Evolutionary conservation across 148 eudicot species (phyloP).

Genomic region (Bassia scoparia): DNA sequence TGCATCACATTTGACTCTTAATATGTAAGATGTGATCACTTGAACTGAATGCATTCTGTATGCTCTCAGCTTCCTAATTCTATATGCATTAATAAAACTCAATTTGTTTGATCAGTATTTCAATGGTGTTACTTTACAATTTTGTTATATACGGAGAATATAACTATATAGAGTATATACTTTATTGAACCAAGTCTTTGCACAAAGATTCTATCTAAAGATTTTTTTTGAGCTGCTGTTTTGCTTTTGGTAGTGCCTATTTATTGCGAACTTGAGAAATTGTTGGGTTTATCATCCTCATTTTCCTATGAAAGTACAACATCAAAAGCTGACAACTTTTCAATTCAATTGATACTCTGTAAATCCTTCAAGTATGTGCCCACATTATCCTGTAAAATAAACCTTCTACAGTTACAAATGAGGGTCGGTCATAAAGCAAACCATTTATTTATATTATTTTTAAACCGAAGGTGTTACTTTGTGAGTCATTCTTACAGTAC

Average conservation of each 20-base stretch:
- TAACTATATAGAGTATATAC: too few relatives aligned
- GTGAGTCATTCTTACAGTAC: background rate
- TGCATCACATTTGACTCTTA: too few relatives aligned
- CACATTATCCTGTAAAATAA: background rate
- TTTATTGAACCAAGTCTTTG: background rate
- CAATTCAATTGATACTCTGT: too few relatives aligned
- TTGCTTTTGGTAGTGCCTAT: background rate
- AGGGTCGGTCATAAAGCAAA: too few relatives aligned
- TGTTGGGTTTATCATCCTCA: background rate
- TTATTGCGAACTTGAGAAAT: background rate
- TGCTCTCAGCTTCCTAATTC: too few relatives aligned
- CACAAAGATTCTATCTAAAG: background rate
- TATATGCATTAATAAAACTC: too few relatives aligned
- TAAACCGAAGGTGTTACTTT: background rate
- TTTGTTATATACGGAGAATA: too few relatives aligned
- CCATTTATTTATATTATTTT: background rate
- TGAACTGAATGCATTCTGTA: too few relatives aligned
- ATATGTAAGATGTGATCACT: too few relatives aligned
- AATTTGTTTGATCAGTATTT: background rate
- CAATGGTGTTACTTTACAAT: background rate
- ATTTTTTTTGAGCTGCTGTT: background rate
- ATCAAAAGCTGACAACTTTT: background rate
- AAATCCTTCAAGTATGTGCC: background rate
- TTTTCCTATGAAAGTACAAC: background rate
- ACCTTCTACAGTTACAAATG: background rate